Conservation (phyloP, 306 rosid species). For the Hippophae gyantsensis region DNA sequence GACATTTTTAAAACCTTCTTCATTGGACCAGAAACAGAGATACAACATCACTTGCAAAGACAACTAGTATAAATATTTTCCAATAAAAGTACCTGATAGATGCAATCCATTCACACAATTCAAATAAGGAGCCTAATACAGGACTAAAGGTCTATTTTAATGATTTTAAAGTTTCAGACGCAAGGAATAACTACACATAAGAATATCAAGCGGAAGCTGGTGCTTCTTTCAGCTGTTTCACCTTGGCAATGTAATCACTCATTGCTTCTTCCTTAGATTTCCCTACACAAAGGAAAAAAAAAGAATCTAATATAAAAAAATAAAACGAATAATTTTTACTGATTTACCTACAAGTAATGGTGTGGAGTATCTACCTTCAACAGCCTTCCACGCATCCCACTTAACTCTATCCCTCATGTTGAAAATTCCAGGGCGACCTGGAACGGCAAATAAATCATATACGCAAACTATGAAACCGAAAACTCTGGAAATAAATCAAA, state of each 20-base stretch:
- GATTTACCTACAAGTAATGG: background rate
- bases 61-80: too few species aligned
- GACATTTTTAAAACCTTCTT: too few species aligned
- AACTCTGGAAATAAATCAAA: too few species aligned
- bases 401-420: conserved; percentile 75
- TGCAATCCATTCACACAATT: too few species aligned
- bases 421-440: conserved; percentile 91
- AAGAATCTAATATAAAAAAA: background rate
- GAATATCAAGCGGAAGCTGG: conserved; percentile 14
- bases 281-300: conserved; percentile 23
- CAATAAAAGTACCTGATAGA: too few species aligned
- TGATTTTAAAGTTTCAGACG: conserved; percentile 15
- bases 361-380: conserved; percentile 51
- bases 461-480: too few species aligned
- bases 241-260: conserved; percentile 79
- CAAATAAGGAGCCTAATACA: too few species aligned
- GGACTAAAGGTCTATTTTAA: too few species aligned
- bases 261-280: conserved; percentile 87
- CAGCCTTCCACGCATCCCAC: conserved; percentile 99
- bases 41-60: too few species aligned
- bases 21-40: too few species aligned
- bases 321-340: background rate
- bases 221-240: conserved; percentile 77
- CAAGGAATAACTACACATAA: conserved; percentile 10
- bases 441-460: conserved; percentile 1